These are phyloP conservation scores for Phytophthora capsici DNA, from an alignment of 352 stramenopile genomes.

Conservation along the genomic window DNA sequence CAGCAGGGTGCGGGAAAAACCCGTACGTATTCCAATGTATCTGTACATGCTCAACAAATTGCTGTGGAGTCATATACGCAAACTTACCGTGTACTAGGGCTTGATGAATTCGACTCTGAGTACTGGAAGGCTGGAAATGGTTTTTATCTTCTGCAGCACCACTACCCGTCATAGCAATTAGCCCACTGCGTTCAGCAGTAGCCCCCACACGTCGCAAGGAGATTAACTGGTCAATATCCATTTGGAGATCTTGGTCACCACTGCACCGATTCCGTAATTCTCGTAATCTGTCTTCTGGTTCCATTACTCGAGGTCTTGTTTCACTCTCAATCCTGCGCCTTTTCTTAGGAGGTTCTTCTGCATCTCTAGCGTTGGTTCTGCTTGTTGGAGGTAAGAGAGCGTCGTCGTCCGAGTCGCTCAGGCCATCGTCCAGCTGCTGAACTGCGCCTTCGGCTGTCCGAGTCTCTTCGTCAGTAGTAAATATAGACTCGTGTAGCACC, in stretches of 20 bases:
- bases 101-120: not conserved
- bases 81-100: conserved; percentile 15
- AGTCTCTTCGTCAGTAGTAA: not conserved
- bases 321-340: too few species aligned
- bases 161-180: too few species aligned
- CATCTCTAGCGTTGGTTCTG: too few species aligned
- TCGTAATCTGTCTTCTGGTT: too few species aligned
- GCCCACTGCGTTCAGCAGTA: too few species aligned
- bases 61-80: not conserved
- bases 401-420: conserved; percentile 7
- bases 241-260: too few species aligned
- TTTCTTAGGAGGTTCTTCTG: too few species aligned
- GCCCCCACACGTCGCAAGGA: too few species aligned
- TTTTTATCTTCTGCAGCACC: too few species aligned
- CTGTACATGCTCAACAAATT: conserved; percentile 18
- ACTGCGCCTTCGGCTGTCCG: not conserved
- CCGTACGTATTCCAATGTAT: conserved; percentile 15
- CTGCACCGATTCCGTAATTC: too few species aligned
- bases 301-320: too few species aligned
- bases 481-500: not conserved
- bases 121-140: conserved; percentile 1
- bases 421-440: not conserved
- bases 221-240: not conserved
- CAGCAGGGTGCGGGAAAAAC: conserved; percentile 31
- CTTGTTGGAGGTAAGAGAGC: not conserved